A percentile compares a stretch with the other conserved stretches of the same genome.
phyloP scores from a whole-genome alignment of 176 grass and related monocot genomes.

The Panicum miliaceum region DNA sequence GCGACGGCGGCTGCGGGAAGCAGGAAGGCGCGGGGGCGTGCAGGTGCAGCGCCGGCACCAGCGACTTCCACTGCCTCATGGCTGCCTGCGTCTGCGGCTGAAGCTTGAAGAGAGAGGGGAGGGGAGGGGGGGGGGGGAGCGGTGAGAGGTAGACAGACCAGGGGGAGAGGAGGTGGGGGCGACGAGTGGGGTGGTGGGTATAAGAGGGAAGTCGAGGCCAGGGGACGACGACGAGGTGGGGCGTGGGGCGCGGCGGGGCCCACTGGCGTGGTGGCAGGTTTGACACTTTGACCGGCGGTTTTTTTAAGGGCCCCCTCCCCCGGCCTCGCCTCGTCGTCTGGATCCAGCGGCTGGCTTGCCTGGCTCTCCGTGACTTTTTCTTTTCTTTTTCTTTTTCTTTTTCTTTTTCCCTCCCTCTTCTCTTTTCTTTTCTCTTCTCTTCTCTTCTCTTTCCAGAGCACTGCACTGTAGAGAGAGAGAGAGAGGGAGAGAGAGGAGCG shows the following conservation, averaged over 20 bases:
- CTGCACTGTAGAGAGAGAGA: not conserved
- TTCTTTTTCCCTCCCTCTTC: no score
- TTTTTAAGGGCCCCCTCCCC: not conserved
- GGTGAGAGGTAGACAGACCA: not conserved
- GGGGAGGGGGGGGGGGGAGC: no score
- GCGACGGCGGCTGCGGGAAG: constrained; percentile 44
- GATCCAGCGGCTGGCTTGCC: constrained; percentile 15
- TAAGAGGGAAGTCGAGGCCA: not conserved
- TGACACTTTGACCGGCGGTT: constrained; percentile 76
- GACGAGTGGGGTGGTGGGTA: not conserved
- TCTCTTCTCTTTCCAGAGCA: not conserved
- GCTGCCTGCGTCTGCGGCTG: not conserved
- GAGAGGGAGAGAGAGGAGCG: not conserved
- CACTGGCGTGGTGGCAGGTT: constrained; percentile 60
- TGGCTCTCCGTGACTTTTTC: constrained; percentile 26
- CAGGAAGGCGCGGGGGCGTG: constrained; percentile 47
- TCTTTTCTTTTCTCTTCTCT: not conserved
- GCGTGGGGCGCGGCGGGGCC: constrained; percentile 25
- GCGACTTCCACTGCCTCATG: constrained; percentile 72
- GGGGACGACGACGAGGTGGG: not conserved
- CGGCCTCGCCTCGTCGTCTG: not conserved
- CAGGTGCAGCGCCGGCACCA: constrained; percentile 53
- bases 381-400: not conserved
- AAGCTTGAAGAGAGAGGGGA: no score
- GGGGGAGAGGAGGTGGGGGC: constrained; percentile 9